Conservation (phyloP, 1,284 basidiomycete species). For the Athelia sp. region DNA sequence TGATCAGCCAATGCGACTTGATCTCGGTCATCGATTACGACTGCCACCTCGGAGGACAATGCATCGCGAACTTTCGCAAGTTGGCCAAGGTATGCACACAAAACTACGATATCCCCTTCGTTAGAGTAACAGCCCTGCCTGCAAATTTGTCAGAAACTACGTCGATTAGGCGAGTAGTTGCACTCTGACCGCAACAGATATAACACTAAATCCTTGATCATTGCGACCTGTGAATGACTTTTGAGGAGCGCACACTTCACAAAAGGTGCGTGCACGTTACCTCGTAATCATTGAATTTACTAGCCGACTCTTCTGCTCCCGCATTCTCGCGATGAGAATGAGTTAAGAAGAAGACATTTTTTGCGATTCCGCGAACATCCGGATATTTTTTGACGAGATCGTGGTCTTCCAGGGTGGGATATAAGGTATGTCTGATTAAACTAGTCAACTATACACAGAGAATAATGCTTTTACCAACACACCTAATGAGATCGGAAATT, state of each 20-base stretch:
- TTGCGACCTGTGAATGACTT: conserved; percentile 43
- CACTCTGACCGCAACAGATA: conserved; percentile 49
- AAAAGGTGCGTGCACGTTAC: conserved; percentile 26
- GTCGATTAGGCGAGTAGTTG: conserved; percentile 12
- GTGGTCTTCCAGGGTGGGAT: conserved; percentile 55
- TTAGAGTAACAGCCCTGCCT: conserved; percentile 55
- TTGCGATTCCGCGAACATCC: conserved; percentile 50
- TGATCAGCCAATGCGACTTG: conserved; percentile 48
- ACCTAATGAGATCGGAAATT: conserved; percentile 47
- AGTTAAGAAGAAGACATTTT: conserved; percentile 56
- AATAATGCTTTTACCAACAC: neutral
- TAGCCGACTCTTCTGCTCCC: conserved; percentile 49
- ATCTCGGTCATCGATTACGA: conserved; percentile 69
- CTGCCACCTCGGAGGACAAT: conserved; percentile 43
- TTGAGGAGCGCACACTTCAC: neutral
- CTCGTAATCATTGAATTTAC: conserved; percentile 65
- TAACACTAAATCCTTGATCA: conserved; percentile 67
- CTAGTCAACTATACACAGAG: conserved; percentile 28
- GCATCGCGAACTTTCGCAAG: conserved; percentile 53
- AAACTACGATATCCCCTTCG: conserved; percentile 67
- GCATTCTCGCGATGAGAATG: conserved; percentile 52
- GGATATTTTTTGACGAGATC: conserved; percentile 43
- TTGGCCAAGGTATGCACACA: conserved; percentile 75
- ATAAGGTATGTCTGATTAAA: conserved; percentile 45
- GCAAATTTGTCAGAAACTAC: neutral